Base-by-base conservation (phyloP, 305 asterid species). In the Withania somnifera region DNA sequence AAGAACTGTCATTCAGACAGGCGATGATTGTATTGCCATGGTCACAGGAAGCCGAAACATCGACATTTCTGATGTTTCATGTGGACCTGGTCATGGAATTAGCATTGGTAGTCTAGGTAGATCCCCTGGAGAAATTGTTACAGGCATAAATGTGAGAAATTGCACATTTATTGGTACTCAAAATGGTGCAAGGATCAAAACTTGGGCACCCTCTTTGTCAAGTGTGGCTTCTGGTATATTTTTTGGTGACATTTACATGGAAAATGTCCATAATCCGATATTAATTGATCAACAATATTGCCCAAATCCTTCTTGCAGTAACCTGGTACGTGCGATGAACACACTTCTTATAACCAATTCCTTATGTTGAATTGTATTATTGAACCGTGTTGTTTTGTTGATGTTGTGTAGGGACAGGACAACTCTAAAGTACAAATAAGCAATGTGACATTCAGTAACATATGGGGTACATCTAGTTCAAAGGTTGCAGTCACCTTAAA, bases 71-170 rank as follows among this genome's bases (percentile, higher is more conserved):
- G 83, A 82, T 3, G 93, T 92, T 7, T 4, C 81, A 0, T 92
- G 94, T 76, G 97, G 97, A 17, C 95, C 94, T 8, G 97, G 97
- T 13, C 97, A 92, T 26, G 95, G 93, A 32, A 92, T 91, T 63
- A 92, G 97, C 50, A 63, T 92, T 0, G 95, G 97, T 24, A 89
- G 95, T 89, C 79, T 91, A 5, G 97, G 95, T 0, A 82, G 84
- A 14, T 71, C 85, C 83, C 89, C 83, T 19, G 88, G 84, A 77
- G 94, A 93, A 7, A 68, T 64, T 17, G 97, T 95, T 11, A 76
- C 52, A 22, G 90, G 87, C 1, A 84, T 94, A 40, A 73, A 81
- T 0, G 91, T 92, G 3, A 68, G 79, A 34, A 92, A 92, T 78
- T 86, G 90, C 82, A 91, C 82, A 3, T 90, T 92, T 57, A 77